A percentile compares a stretch with the other conserved stretches of the same genome.
Conservation (phyloP, 106 monocot genomes). For the Dioscorea alata region DNA sequence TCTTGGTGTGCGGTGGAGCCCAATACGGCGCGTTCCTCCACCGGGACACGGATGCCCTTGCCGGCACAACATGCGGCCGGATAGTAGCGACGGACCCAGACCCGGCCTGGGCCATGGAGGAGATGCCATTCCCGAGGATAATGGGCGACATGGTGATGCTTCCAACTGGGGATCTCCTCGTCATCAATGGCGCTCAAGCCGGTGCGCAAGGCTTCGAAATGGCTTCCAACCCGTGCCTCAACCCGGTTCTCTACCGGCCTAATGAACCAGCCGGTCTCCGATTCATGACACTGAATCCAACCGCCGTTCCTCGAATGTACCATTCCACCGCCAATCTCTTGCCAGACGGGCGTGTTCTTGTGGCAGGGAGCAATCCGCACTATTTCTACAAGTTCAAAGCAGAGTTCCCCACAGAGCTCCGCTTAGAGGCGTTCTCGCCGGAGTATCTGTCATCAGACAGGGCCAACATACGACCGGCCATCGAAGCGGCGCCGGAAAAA, state of each 20-base stretch:
- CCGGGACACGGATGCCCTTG: conserved; percentile 20
- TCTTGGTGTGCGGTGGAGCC: conserved; percentile 70
- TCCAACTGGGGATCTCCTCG: conserved; percentile 42
- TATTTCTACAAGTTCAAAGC: conserved; percentile 46
- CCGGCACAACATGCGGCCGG: conserved; percentile 43
- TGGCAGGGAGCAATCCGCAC: conserved; percentile 64
- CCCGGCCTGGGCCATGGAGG: conserved; percentile 37
- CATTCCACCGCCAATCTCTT: conserved; percentile 60
- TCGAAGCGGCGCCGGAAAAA: conserved; percentile 32
- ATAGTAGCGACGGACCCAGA: conserved; percentile 31
- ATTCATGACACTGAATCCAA: conserved; percentile 55
- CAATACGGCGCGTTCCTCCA: conserved; percentile 34
- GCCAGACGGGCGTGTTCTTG: conserved; percentile 46
- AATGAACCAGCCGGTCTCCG: conserved; percentile 41
- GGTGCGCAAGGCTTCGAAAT: conserved; percentile 53
- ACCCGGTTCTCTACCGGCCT: conserved; percentile 67
- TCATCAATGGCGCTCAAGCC: conserved; percentile 57
- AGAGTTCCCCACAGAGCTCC: conserved; percentile 57
- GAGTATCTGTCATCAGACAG: conserved; percentile 46
- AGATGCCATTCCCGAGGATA: conserved; percentile 50
- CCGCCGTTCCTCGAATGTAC: conserved; percentile 49
- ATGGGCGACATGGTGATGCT: conserved; percentile 80
- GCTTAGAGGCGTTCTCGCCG: conserved; percentile 65
- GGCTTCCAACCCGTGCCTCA: conserved; percentile 37
- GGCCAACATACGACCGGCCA: conserved; percentile 30